These are phyloP conservation scores for Saksenaea vasiformis DNA, from an alignment of 371 early-diverging fungal species.

Conservation along the genomic window DNA sequence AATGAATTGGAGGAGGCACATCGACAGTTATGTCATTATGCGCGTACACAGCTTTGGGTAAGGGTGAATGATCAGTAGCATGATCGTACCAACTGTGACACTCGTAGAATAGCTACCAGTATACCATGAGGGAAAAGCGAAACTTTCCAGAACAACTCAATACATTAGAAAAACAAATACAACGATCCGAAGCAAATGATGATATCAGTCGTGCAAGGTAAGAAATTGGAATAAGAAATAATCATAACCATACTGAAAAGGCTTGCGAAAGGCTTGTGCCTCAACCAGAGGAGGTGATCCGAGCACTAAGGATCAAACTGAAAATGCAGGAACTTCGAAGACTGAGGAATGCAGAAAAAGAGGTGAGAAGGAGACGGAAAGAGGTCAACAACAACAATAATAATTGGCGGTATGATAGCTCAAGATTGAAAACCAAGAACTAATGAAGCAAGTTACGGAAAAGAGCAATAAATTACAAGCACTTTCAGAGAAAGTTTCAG, in stretches of 20 bases:
- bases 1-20: background rate
- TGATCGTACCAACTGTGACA: no score
- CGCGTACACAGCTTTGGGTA: background rate
- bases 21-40: background rate
- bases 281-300: conserved; percentile 6
- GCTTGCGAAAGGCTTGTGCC: conserved; percentile 2
- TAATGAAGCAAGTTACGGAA: conserved; percentile 10
- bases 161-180: background rate
- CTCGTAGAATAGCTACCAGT: background rate
- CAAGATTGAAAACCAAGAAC: conserved; percentile 6
- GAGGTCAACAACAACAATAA: background rate
- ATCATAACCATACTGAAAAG: background rate
- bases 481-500: conserved; percentile 2
- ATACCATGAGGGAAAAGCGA: background rate
- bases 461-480: background rate
- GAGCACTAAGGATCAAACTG: conserved; percentile 13
- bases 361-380: background rate
- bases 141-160: conserved; percentile 3
- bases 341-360: conserved; percentile 6
- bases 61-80: background rate
- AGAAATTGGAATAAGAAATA: background rate
- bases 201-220: background rate
- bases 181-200: background rate
- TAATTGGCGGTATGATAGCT: background rate
- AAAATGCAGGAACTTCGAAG: conserved; percentile 12